Conservation (phyloP, 495 filamentous ascomycete genomes). For the Lasiosphaeria ovina region DNA sequence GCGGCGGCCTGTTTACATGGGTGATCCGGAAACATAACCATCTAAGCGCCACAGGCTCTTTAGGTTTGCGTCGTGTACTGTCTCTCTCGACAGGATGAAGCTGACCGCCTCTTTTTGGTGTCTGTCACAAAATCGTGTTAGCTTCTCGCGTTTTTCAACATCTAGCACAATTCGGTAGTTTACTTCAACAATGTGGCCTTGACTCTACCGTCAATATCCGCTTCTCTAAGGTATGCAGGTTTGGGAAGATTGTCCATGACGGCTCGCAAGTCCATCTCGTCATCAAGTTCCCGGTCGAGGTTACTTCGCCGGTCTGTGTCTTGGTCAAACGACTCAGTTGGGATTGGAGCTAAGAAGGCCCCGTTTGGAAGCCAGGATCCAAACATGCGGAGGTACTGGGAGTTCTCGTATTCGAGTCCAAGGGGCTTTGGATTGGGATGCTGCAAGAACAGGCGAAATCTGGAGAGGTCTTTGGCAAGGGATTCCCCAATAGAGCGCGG, state of each 20-base stretch:
- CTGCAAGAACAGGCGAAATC: neutral
- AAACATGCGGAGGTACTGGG: slow-evolving; percentile 2
- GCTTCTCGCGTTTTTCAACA: neutral
- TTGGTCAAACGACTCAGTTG: neutral
- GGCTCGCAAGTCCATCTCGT: neutral
- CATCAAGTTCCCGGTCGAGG: neutral
- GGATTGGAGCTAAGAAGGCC: neutral
- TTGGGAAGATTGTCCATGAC: neutral
- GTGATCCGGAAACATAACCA: neutral
- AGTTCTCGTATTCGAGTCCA: neutral
- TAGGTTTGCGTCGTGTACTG: neutral
- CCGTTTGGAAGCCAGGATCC: neutral
- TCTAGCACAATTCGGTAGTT: neutral
- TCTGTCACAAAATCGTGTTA: neutral
- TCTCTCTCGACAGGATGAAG: slow-evolving; percentile 1
- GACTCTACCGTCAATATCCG: neutral
- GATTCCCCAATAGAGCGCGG: neutral
- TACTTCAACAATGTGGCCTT: neutral
- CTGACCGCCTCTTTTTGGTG: slow-evolving; percentile 2
- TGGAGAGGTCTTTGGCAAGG: slow-evolving; percentile 1
- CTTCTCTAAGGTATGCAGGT: neutral
- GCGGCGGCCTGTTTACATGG: too few relatives aligned
- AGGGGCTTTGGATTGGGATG: neutral
- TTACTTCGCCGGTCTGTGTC: neutral
- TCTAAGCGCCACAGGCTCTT: neutral